Percentiles rank a stretch among this genome's conserved stretches.
Conservation (phyloP, 306 rosid genomes). For the Sicyos edulis region DNA sequence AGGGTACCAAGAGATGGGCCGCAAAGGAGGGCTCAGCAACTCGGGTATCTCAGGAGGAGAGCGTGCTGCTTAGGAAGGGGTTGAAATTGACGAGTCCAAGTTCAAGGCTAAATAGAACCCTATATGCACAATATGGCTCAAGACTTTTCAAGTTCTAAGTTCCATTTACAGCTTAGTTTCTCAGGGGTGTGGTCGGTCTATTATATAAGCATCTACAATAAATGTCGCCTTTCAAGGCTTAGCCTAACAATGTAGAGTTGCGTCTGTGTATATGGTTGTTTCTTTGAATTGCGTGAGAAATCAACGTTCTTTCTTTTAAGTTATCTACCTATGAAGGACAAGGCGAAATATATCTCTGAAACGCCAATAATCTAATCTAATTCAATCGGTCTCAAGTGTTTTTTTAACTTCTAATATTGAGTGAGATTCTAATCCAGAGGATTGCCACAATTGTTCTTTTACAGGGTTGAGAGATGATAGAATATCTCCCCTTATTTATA, state of each 20-base stretch:
- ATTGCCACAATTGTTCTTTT: no score
- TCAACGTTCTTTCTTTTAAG: background rate
- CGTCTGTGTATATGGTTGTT: background rate
- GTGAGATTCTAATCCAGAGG: no score
- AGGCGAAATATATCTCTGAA: no score
- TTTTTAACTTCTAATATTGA: no score
- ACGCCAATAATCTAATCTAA: no score
- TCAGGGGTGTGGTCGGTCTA: background rate
- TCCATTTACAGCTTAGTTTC: background rate
- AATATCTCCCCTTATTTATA: no score
- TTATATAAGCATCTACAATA: background rate
- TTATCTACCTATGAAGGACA: background rate
- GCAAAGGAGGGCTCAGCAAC: constrained; percentile 24
- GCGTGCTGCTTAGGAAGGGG: constrained; percentile 12
- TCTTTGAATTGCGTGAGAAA: background rate
- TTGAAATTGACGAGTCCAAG: constrained; percentile 9
- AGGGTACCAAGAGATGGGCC: constrained; percentile 42
- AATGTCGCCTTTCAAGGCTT: background rate
- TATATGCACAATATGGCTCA: background rate
- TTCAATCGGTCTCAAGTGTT: no score
- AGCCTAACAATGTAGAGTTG: background rate
- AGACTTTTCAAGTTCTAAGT: background rate
- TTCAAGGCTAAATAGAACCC: background rate
- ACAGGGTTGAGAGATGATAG: no score
- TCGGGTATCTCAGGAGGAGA: background rate